Evolutionary conservation across 2,329 filamentous ascomycete species (phyloP), one percentile per base, ranked within the genome.

Genomic region (Emmonsiellopsis sp.): DNA sequence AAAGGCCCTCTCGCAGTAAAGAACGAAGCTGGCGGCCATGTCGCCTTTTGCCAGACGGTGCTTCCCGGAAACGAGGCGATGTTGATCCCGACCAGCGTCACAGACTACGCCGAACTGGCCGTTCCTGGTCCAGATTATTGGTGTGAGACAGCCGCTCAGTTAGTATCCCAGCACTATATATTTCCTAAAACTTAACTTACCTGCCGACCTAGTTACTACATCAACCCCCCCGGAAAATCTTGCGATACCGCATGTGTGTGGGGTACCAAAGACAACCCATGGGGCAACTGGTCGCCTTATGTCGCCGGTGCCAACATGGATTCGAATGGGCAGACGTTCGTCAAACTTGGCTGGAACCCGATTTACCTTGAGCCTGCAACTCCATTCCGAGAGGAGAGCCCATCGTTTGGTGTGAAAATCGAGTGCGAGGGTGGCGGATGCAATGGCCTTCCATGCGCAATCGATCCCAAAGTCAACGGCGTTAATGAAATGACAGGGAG

Each of bases 11-110:
- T 91, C 52, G 73, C 76, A 53, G 86, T 79, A 37, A 74, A 82
- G 56, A 91, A 89, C 73, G 83, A 84, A 60, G 80, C 78, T 57
- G 77, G 80, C 44, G 71, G 74, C 37, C 64, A 77, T 11, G 78
- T 89, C 52, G 81, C 87, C 2, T 88, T 87, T 70, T 91, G 87
- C 69, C 87, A 91, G 70, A 91, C 87, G 4, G 84, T 89, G 11
- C 71, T 90, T 56, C 87, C 87, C 14, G 87, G 87, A 49, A 85
- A 88, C 62, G 87, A 91, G 72, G 84, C 84, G 56, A 91, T 91
- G 86, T 75, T 90, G 60, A 90, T 90, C 62, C 86, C 86, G 13
- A 91, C 86, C n/a, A 69, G 83, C 57, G 83, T 90, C 46, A 63
- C 74, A 21, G 71, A 74, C 57, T 68, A 63, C 27, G 74, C 75